Evolutionary conservation across 352 stramenopile genomes (phyloP).

Genomic region (Phytophthora parvispora): DNA sequence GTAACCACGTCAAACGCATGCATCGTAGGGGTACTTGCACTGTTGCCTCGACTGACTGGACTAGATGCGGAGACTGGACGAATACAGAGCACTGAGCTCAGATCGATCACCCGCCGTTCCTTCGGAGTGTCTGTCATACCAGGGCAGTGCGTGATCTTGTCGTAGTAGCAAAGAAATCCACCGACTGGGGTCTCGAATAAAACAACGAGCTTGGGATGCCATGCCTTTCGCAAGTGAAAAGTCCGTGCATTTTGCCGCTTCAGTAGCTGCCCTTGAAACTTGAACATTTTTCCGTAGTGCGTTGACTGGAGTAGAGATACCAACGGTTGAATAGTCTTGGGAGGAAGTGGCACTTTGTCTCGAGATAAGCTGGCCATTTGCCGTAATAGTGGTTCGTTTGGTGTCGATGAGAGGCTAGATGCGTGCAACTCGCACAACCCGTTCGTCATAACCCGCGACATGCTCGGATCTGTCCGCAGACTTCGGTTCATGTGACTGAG

Average conservation of each 20-base stretch:
- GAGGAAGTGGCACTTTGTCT: conserved; percentile 32
- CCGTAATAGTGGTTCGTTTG: conserved; percentile 43
- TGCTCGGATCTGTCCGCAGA: conserved; percentile 16
- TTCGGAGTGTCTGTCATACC: conserved; percentile 59
- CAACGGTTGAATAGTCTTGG: conserved; percentile 22
- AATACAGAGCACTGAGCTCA: conserved; percentile 75
- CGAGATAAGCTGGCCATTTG: conserved; percentile 33
- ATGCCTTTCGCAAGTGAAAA: conserved; percentile 68
- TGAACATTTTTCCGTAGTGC: conserved; percentile 66
- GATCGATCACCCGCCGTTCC: conserved; percentile 72
- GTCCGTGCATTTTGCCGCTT: conserved; percentile 59
- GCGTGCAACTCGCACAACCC: conserved; percentile 49
- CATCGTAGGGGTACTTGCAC: conserved; percentile 7
- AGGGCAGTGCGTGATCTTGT: conserved; percentile 73
- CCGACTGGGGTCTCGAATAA: conserved; percentile 75
- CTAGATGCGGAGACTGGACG: conserved; percentile 50
- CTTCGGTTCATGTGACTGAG: conserved; percentile 18
- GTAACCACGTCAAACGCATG: conserved; percentile 78
- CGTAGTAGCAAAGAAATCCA: conserved; percentile 79
- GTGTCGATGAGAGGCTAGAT: conserved; percentile 22
- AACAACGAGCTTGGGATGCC: conserved; percentile 62
- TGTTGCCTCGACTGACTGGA: conserved; percentile 1
- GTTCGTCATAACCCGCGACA: conserved; percentile 11
- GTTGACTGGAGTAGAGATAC: conserved; percentile 43
- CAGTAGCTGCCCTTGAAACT: conserved; percentile 64